These are phyloP conservation scores for Aspergillus olivimuriae DNA, from an alignment of 495 filamentous ascomycete species.

Conservation along the genomic window DNA sequence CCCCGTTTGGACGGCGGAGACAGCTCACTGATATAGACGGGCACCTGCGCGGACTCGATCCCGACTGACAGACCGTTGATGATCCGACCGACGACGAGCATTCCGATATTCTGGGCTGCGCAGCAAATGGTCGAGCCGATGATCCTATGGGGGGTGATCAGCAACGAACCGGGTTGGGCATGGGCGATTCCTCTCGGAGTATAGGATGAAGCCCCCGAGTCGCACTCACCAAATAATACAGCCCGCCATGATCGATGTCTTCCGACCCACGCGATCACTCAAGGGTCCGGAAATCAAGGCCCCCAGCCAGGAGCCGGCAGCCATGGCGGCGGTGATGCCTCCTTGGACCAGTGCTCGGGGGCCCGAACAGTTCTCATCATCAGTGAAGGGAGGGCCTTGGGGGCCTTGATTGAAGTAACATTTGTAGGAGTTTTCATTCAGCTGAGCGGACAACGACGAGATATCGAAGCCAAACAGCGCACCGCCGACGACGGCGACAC, in stretches of 20 bases:
- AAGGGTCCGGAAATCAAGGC: conserved; percentile 61
- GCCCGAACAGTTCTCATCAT: conserved; percentile 37
- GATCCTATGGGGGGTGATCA: conserved; percentile 25
- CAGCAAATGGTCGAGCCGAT: conserved; percentile 64
- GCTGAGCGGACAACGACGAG: conserved; percentile 66
- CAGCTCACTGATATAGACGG: conserved; percentile 74
- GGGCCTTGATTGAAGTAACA: conserved; percentile 59
- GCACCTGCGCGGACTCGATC: conserved; percentile 74
- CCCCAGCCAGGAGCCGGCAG: conserved; percentile 68
- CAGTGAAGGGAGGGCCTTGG: conserved; percentile 22
- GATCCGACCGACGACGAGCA: conserved; percentile 67
- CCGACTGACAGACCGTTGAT: conserved; percentile 77
- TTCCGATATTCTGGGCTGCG: conserved; percentile 67
- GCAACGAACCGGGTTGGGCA: no score
- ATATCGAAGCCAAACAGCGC: conserved; percentile 82
- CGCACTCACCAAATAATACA: conserved; percentile 58
- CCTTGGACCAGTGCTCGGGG: conserved; percentile 45
- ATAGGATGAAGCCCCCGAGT: no score
- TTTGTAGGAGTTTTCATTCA: conserved; percentile 41
- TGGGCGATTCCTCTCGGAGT: no score
- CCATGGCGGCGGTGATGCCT: conserved; percentile 66
- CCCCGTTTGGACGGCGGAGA: conserved; percentile 66
- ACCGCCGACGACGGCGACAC: conserved; percentile 71
- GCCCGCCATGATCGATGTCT: conserved; percentile 60
- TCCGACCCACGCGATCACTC: conserved; percentile 64